Evolutionary conservation across 1,284 basidiomycete genomes (phyloP).

Genomic region (Tetrapyrgos nigripes): DNA sequence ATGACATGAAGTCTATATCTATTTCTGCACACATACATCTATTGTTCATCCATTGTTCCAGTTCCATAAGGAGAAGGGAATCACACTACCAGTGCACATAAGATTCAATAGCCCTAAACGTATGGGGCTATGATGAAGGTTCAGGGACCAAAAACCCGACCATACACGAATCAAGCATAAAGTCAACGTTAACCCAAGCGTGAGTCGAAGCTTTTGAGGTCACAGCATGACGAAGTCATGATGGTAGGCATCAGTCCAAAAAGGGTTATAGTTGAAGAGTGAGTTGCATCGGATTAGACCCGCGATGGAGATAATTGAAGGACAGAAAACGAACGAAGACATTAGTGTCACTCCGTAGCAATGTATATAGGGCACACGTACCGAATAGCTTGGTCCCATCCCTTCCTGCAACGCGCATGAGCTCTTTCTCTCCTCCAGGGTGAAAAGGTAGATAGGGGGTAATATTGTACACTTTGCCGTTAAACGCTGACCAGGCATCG

Average conservation of each 20-base stretch:
- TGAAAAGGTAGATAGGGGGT: conserved; percentile 93
- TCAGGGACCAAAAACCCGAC: conserved; percentile 88
- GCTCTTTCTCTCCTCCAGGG: conserved; percentile 92
- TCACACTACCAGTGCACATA: no score
- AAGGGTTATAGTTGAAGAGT: not conserved
- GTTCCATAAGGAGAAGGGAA: no score
- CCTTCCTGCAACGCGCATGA: conserved; percentile 95
- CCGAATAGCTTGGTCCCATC: conserved; percentile 96
- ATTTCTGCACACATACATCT: no score
- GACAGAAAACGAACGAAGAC: no score
- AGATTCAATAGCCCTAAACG: no score
- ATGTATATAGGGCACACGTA: no score
- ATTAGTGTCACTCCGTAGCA: no score
- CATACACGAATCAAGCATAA: conserved; percentile 91
- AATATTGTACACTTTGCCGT: conserved; percentile 97
- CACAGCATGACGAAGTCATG: no score
- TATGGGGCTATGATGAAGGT: conserved; percentile 42
- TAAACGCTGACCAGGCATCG: conserved; percentile 94
- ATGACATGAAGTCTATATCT: no score
- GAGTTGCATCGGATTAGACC: not conserved
- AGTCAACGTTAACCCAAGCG: conserved; percentile 92
- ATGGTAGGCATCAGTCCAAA: not conserved
- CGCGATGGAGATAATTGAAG: not conserved
- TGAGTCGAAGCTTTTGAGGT: conserved; percentile 49
- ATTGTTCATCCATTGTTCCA: no score